Conservation (phyloP, 2,329 filamentous ascomycete species). For the Botrytis deweyae region DNA sequence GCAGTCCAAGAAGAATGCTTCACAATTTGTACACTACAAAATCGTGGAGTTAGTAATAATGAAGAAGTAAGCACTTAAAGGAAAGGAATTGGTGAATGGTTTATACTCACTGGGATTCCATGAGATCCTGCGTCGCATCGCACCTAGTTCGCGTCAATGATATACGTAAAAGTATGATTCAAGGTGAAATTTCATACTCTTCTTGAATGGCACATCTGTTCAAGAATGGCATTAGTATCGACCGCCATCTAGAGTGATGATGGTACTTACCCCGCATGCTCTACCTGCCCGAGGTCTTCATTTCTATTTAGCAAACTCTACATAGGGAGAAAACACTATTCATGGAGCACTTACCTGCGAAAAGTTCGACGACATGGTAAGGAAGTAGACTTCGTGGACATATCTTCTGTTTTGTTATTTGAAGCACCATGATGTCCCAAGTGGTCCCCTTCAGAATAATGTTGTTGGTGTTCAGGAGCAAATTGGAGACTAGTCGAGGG, state of each 20-base stretch:
- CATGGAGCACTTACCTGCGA: conserved; percentile 5
- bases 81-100: neutral
- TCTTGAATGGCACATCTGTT: conserved; percentile 19
- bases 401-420: neutral
- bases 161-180: neutral
- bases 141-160: conserved; percentile 57
- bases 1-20: conserved; percentile 97
- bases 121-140: conserved; percentile 96
- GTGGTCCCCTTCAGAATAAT: neutral
- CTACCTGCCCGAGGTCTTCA: conserved; percentile 20
- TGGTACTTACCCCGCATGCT: conserved; percentile 20
- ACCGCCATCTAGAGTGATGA: neutral
- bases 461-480: neutral
- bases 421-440: neutral
- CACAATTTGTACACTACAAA: conserved; percentile 82
- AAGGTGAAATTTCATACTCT: neutral
- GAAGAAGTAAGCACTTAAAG: neutral
- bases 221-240: neutral
- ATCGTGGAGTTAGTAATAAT: neutral
- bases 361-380: conserved; percentile 11
- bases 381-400: neutral
- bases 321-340: neutral
- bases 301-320: neutral
- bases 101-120: conserved; percentile 64
- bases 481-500: neutral